Base-by-base conservation (phyloP, 441 rosid genomes). In the Sinapis alba region DNA sequence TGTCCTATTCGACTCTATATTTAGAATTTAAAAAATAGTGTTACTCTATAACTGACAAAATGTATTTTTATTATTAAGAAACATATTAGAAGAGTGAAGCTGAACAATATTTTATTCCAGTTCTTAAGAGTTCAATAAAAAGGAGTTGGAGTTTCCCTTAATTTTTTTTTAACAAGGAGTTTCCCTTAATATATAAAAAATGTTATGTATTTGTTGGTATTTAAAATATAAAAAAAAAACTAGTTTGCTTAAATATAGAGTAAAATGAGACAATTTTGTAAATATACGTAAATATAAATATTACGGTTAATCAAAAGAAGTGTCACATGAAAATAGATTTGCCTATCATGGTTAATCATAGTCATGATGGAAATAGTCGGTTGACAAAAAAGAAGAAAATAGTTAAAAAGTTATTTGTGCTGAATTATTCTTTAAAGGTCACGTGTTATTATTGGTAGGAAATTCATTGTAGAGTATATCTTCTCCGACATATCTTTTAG, bases 401-500 rank as follows among this genome's bases (percentile, higher is more conserved):
- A n/a, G 38, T 28, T 28, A 36, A 1, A 1, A 43, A 13, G 15
- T n/a, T 45, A 45, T n/a, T 45, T n/a, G 51, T 59, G 63, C n/a
- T 58, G 36, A 26, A 26, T n/a, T 58, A n/a, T 30, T 58, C 20
- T 59, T 59, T 3, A 58, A 57, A 4, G 27, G 38, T 1, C 38
- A 59, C 63, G 32, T 59, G 63, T 21, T 59, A 27, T 32, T 59
- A 59, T n/a, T n/a, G 51, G 8, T 45, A 15, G 18, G 38, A 27
- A 59, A 7, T 4, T 26, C 63, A 59, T 59, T 32, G 63, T 27
- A 15, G 5, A 59, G 8, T 16, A 20, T 18, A 36, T 51, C 57
- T 51, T 51, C 65, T 64, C 74, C 69, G 74, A 75, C 74, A 75
- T 26, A 68, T 38, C 74, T 68, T 69, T 75, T 36, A n/a, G 50